Conservation (phyloP, 2,329 filamentous ascomycete species). For the Claviceps spartinae region DNA sequence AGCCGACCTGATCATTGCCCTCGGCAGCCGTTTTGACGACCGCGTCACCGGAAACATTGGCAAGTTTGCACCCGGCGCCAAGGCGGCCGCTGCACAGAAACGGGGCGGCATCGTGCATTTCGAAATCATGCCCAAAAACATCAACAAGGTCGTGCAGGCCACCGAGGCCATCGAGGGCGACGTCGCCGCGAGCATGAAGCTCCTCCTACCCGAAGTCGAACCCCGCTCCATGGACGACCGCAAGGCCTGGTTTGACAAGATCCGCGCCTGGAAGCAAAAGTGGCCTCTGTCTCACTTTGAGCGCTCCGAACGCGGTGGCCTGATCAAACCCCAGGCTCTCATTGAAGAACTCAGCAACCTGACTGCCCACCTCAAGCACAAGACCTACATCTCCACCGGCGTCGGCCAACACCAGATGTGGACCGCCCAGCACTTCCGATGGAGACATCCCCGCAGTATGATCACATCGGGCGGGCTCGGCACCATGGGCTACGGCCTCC, state of each 20-base stretch:
- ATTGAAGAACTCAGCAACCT: slow-evolving; percentile 83
- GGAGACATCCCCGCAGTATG: slow-evolving; percentile 84
- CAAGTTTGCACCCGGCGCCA: slow-evolving; percentile 84
- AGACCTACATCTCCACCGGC: slow-evolving; percentile 81
- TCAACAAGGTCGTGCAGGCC: slow-evolving; percentile 97
- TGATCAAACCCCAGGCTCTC: slow-evolving; percentile 89
- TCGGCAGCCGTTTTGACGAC: slow-evolving; percentile 91
- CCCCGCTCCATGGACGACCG: slow-evolving; percentile 49
- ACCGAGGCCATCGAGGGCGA: slow-evolving; percentile 93
- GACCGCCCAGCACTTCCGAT: slow-evolving; percentile 92
- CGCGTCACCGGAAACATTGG: slow-evolving; percentile 71
- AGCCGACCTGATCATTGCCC: slow-evolving; percentile 86
- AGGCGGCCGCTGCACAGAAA: slow-evolving; percentile 67
- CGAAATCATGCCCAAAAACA: slow-evolving; percentile 98
- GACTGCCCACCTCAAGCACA: slow-evolving; percentile 64
- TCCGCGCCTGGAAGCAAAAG: slow-evolving; percentile 78
- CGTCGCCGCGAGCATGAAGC: slow-evolving; percentile 62
- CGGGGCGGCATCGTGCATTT: slow-evolving; percentile 95
- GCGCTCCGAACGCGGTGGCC: slow-evolving; percentile 56
- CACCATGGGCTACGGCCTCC: slow-evolving; percentile 84
- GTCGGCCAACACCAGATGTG: slow-evolving; percentile 99
- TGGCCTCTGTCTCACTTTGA: slow-evolving; percentile 81
- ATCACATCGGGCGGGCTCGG: slow-evolving; percentile 88
- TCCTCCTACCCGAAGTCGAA: slow-evolving; percentile 61
- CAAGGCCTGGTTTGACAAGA: slow-evolving; percentile 79